Conservation (phyloP, 768 basidiomycete species). For the Leucogyrophana mollusca region DNA sequence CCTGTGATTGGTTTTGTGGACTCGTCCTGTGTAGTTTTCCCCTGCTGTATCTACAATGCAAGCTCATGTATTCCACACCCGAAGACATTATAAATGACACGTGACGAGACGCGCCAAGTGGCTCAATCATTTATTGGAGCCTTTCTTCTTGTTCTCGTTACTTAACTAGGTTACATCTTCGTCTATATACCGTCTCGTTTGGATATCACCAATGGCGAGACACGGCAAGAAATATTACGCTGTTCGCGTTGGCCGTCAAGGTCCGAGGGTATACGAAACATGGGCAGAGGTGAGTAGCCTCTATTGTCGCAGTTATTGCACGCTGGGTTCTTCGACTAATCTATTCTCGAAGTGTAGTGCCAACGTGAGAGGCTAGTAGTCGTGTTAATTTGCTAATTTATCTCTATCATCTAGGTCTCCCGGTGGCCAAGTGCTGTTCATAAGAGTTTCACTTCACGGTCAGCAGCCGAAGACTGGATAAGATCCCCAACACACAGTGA, state of each 20-base stretch:
- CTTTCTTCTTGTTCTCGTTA: too few relatives aligned
- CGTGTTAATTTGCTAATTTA: background rate
- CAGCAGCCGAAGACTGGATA: constrained; percentile 54
- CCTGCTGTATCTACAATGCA: constrained; percentile 3
- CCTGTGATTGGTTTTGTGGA: background rate
- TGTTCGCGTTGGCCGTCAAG: constrained; percentile 55
- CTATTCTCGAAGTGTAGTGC: constrained; percentile 43
- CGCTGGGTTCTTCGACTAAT: too few relatives aligned
- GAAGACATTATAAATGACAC: too few relatives aligned
- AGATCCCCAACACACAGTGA: constrained; percentile 14
- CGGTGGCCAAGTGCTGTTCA: constrained; percentile 51
- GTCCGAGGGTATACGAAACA: constrained; percentile 52
- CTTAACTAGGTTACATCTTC: background rate
- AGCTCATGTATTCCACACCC: too few relatives aligned
- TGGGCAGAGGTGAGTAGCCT: constrained; percentile 56
- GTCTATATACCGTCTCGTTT: too few relatives aligned
- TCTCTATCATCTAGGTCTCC: constrained; percentile 39
- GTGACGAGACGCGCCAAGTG: too few relatives aligned
- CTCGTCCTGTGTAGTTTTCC: background rate
- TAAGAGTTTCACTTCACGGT: constrained; percentile 47
- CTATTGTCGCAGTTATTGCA: background rate
- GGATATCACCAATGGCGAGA: constrained; percentile 25
- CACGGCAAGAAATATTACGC: constrained; percentile 54
- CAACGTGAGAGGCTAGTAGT: constrained; percentile 31
- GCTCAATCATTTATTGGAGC: too few relatives aligned